phyloP scores from a whole-genome alignment of 306 rosid species.

The Trifolium subterraneum region DNA sequence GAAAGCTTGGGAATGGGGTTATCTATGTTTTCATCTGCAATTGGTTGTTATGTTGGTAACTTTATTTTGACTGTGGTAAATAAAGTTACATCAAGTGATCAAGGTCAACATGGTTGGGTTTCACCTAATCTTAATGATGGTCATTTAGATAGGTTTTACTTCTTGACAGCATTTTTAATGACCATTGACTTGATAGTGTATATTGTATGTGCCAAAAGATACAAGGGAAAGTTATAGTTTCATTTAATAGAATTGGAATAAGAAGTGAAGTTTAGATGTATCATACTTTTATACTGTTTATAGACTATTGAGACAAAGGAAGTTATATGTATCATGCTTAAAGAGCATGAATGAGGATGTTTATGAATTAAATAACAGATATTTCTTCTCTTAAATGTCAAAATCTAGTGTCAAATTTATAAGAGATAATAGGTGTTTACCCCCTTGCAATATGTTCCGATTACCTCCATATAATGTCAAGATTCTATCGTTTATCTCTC shows the following conservation, averaged over 20 bases:
- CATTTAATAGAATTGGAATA: neutral
- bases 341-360: neutral
- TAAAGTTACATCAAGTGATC: slow-evolving; percentile 47
- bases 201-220: slow-evolving; percentile 15
- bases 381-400: no score
- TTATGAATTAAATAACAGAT: no score
- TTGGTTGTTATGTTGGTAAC: slow-evolving; percentile 63
- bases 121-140: slow-evolving; percentile 67
- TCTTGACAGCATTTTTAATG: slow-evolving; percentile 1
- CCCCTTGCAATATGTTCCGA: no score
- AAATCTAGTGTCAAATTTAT: no score
- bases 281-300: neutral
- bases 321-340: neutral
- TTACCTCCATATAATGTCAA: no score
- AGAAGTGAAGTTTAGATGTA: neutral
- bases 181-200: neutral
- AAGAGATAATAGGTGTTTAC: no score
- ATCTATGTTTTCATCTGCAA: slow-evolving; percentile 62
- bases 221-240: neutral
- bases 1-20: slow-evolving; percentile 64
- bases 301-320: no score
- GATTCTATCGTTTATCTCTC: no score
- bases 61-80: slow-evolving; percentile 55
- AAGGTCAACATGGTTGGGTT: slow-evolving; percentile 63
- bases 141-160: slow-evolving; percentile 59